A percentile compares a stretch with the other conserved stretches of the same genome.
Evolutionary conservation across 2,329 filamentous ascomycete genomes (phyloP).

Genomic region (Phoma sp.): DNA sequence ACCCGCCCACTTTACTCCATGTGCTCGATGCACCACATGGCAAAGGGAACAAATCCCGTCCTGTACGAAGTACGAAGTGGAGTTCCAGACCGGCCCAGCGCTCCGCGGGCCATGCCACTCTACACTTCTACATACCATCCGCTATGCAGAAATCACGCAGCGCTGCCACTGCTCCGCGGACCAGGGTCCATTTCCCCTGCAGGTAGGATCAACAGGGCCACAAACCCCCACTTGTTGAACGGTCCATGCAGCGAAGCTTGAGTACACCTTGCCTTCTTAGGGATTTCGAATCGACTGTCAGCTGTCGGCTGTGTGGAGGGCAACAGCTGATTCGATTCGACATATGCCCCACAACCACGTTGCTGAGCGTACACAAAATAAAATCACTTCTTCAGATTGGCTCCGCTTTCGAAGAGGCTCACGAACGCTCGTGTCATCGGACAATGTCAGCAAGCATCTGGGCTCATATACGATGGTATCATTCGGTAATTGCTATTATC

Average conservation of each 20-base stretch:
- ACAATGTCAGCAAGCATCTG: too few species aligned
- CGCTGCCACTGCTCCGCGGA: not conserved
- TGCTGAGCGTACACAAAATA: not conserved
- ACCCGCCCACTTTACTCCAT: not conserved
- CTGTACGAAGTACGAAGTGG: too few species aligned
- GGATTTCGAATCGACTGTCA: not conserved
- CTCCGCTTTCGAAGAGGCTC: not conserved
- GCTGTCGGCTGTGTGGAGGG: not conserved
- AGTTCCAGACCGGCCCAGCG: not conserved
- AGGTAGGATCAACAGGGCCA: conserved; percentile 5
- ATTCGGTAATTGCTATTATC: conserved; percentile 1
- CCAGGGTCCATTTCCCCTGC: not conserved
- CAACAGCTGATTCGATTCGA: not conserved
- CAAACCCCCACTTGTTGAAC: conserved; percentile 3
- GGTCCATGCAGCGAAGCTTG: conserved; percentile 7
- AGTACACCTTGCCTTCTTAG: conserved; percentile 1
- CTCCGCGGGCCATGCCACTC: conserved; percentile 5
- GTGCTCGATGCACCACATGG: not conserved
- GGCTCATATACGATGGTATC: too few species aligned
- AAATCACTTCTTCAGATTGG: not conserved
- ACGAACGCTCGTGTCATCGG: too few species aligned
- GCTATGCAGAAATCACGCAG: not conserved
- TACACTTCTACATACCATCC: conserved; percentile 1
- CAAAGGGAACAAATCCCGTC: not conserved
- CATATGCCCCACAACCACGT: not conserved